Evolutionary conservation across 1,284 basidiomycete genomes (phyloP).

Genomic region (Phylloboletellus chloephorus): DNA sequence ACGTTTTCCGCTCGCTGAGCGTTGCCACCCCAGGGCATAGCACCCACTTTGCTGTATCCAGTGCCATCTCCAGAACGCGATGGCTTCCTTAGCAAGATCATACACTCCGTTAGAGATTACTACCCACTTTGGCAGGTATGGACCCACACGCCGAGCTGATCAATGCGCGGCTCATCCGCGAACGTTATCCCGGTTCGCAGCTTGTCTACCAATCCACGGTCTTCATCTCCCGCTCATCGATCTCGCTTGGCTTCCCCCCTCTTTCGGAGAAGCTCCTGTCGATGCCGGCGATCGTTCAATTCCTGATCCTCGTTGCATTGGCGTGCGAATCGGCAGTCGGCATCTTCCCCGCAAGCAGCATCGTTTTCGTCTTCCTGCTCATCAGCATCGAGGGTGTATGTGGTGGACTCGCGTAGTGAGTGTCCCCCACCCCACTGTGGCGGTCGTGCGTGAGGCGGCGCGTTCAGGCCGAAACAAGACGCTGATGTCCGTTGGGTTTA

Average conservation of each 20-base stretch:
- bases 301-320: slow-evolving; percentile 54
- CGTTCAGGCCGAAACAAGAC: too few relatives aligned
- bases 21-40: slow-evolving; percentile 56
- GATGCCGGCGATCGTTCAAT: slow-evolving; percentile 69
- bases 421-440: not conserved
- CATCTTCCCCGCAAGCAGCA: slow-evolving; percentile 55
- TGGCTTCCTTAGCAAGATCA: slow-evolving; percentile 67
- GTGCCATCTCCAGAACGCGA: slow-evolving; percentile 60
- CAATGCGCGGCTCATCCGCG: slow-evolving; percentile 12
- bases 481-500: not conserved
- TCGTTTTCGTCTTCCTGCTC: slow-evolving; percentile 68
- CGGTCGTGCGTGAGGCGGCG: too few relatives aligned
- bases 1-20: not conserved
- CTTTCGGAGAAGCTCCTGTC: slow-evolving; percentile 70
- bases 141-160: not conserved
- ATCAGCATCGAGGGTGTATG: slow-evolving; percentile 84
- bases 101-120: slow-evolving; percentile 86
- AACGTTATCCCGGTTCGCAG: slow-evolving; percentile 34
- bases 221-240: slow-evolving; percentile 91
- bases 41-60: slow-evolving; percentile 89
- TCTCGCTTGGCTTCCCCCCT: slow-evolving; percentile 82
- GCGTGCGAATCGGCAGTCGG: slow-evolving; percentile 65
- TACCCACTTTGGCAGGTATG: slow-evolving; percentile 90
- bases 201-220: slow-evolving; percentile 89
- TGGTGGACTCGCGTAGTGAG: slow-evolving; percentile 88